Conservation (phyloP, 1,139 yeast genomes). For the Torulaspora globosa region DNA sequence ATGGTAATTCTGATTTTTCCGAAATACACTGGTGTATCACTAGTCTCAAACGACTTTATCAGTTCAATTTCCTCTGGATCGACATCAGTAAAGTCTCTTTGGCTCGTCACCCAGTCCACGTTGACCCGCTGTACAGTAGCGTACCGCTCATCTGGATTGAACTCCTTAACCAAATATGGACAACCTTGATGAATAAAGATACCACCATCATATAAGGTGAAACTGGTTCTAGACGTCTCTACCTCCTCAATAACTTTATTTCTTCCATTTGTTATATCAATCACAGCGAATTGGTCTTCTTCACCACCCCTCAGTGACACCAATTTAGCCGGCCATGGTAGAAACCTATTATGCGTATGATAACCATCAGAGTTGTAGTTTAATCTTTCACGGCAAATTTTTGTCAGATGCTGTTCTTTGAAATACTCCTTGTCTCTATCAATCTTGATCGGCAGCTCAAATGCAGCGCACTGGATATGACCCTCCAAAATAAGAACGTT, state of each 20-base stretch:
- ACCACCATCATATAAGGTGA: constrained; percentile 93
- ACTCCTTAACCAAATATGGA: constrained; percentile 80
- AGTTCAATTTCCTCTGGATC: constrained; percentile 76
- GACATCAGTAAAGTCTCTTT: constrained; percentile 86
- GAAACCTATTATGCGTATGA: constrained; percentile 57
- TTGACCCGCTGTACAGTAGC: constrained; percentile 85
- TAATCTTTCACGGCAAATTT: constrained; percentile 45
- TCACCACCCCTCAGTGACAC: constrained; percentile 81
- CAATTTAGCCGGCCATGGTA: constrained; percentile 76
- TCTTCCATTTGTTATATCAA: constrained; percentile 73
- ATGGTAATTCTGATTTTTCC: constrained; percentile 72
- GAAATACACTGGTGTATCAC: constrained; percentile 66
- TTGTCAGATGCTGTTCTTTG: constrained; percentile 38
- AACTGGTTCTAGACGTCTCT: constrained; percentile 85
- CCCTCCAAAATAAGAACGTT: constrained; percentile 62
- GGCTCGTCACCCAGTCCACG: constrained; percentile 91
- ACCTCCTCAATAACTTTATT: constrained; percentile 80
- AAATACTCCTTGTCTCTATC: constrained; percentile 58
- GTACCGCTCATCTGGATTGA: constrained; percentile 65
- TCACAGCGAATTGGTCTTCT: constrained; percentile 77
- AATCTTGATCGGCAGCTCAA: constrained; percentile 62
- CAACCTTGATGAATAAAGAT: constrained; percentile 90
- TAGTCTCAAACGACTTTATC: constrained; percentile 49
- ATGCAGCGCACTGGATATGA: constrained; percentile 93
- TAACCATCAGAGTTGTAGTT: constrained; percentile 49